A percentile compares a stretch with the other conserved stretches of the same genome.
These are phyloP conservation scores for Penicillium egyptiacum DNA, from an alignment of 495 filamentous ascomycete genomes.

Conservation along the genomic window DNA sequence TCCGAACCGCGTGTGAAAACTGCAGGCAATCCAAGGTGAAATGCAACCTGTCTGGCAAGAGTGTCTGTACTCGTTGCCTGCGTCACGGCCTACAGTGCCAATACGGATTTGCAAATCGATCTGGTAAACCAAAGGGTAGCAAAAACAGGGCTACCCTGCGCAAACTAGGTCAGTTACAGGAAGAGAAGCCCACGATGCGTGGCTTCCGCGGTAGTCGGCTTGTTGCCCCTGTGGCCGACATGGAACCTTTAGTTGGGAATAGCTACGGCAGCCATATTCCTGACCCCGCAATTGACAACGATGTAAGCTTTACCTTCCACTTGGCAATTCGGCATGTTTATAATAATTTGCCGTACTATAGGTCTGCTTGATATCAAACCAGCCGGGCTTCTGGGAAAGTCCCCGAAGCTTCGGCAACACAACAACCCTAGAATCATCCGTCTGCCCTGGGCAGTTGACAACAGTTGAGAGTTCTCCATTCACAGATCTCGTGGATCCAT, in stretches of 20 bases:
- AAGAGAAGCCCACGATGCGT: slow-evolving; percentile 30
- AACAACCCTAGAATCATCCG: slow-evolving; percentile 20
- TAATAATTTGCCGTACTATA: slow-evolving; percentile 3
- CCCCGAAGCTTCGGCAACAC: slow-evolving; percentile 21
- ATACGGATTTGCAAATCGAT: slow-evolving; percentile 48
- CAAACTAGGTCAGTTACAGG: slow-evolving; percentile 44
- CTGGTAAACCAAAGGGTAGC: slow-evolving; percentile 50
- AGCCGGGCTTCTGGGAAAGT: slow-evolving; percentile 28
- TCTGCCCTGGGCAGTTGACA: slow-evolving; percentile 23
- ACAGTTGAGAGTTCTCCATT: slow-evolving; percentile 24
- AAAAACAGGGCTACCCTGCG: slow-evolving; percentile 48
- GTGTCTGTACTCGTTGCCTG: slow-evolving; percentile 44
- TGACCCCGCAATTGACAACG: slow-evolving; percentile 24
- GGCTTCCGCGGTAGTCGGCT: slow-evolving; percentile 24
- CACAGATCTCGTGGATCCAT: slow-evolving; percentile 23
- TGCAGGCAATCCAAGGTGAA: slow-evolving; percentile 52
- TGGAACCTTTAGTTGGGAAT: slow-evolving; percentile 15
- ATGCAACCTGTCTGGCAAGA: slow-evolving; percentile 45
- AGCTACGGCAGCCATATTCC: slow-evolving; percentile 15
- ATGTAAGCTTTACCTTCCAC: slow-evolving; percentile 15
- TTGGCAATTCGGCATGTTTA: not conserved
- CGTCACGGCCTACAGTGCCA: slow-evolving; percentile 47
- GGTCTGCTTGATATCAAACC: slow-evolving; percentile 25
- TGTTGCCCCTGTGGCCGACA: slow-evolving; percentile 17
- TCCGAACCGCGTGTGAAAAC: slow-evolving; percentile 49